Evolutionary conservation across 192 early-diverging fungal genomes (phyloP), one percentile per base, ranked within the genome.

Genomic region (Coemansia sp.): DNA sequence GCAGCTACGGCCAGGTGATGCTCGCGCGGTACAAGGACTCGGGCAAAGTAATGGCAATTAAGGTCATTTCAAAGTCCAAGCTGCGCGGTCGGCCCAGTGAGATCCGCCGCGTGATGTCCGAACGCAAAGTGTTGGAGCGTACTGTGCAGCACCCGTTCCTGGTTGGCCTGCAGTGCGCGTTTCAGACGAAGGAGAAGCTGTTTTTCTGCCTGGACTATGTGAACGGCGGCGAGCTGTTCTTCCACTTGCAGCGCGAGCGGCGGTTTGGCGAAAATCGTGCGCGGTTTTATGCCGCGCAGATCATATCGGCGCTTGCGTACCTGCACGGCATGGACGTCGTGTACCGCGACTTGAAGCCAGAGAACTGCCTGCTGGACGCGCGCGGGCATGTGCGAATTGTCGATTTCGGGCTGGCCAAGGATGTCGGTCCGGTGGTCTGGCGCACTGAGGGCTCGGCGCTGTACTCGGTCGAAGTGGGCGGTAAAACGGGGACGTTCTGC

Each of bases 361-460:
- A 89, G 54, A 89, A 88, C 60, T 82, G 87, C 12, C 49, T 89
- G 52, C 60, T 90, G 16, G 87, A 87, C 49, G 76, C 80, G 40
- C 80, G 88, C 4, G 93, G 92, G 0, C 91, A 95, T 66, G 74
- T 93, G 51, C 62, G 88, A 5, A 71, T 95, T 44, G 92, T 92
- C 0, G 93, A 95, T 64, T 96, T 95, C 75, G 94, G 94, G 0
- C 80, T 97, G 14, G 84, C 85, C 24, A 96, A 96, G 65, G 92
- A 88, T 18, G 86, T 88, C 28, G 75, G 75, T 0, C 75, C 75
- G 4, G 65, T 78, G 21, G 75, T 64, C 24, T 78, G 69, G 97
- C 82, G 97, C 95, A 67, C 97, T 88, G 95, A 91, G 81, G 75
- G 75, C 11, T 71, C 75, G 2, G 65, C 75, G 19, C 55, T 78